Conservation (phyloP, 768 basidiomycete species). For the Cyclocybe cylindracea region DNA sequence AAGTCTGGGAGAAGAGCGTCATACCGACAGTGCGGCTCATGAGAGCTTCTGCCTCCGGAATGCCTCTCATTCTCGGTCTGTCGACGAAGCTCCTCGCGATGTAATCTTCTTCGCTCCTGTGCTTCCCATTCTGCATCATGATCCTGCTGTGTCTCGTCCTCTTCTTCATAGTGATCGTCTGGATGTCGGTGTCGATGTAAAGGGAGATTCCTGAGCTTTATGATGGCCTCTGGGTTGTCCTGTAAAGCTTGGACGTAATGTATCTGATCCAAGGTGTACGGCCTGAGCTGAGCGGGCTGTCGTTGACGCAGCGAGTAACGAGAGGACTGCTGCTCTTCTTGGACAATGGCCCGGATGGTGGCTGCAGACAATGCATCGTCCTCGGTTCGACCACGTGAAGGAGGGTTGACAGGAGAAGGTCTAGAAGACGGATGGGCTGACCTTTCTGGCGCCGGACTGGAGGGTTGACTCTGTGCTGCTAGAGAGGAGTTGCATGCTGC, state of each 20-base stretch:
- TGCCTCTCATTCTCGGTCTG: neutral
- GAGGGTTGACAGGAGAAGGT: neutral
- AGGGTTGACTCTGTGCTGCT: neutral
- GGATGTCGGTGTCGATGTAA: conserved; percentile 22
- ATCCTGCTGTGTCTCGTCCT: conserved; percentile 29
- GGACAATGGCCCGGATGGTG: neutral
- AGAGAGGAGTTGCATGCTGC: neutral
- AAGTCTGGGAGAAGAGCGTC: conserved; percentile 38
- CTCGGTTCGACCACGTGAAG: neutral
- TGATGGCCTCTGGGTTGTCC: conserved; percentile 65
- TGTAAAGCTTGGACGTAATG: conserved; percentile 54
- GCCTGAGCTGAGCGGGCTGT: conserved; percentile 55
- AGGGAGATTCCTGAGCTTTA: conserved; percentile 45
- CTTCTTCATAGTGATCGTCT: conserved; percentile 29
- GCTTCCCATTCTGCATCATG: conserved; percentile 20
- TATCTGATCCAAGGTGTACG: conserved; percentile 58
- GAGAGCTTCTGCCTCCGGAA: neutral
- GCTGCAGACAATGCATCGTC: neutral
- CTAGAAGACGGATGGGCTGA: neutral
- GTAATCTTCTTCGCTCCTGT: conserved; percentile 9
- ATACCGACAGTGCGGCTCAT: conserved; percentile 19
- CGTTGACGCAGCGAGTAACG: conserved; percentile 62
- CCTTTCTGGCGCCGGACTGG: no score
- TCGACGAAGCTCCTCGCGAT: neutral
- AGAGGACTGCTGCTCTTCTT: conserved; percentile 8